Base-by-base conservation (phyloP, 148 eudicot species). In the Agrostemma githago region DNA sequence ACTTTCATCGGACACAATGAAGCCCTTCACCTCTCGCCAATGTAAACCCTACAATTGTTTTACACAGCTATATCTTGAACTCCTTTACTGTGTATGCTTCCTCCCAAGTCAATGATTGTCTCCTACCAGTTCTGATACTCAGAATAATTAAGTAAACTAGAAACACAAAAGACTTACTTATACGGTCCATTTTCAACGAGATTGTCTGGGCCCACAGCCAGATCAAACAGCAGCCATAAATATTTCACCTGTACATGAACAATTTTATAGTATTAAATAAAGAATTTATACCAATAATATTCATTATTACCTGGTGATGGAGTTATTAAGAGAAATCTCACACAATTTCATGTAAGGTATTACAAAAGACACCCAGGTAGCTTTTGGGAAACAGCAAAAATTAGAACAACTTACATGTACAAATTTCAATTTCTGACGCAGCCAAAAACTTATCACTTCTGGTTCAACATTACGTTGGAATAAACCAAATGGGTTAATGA, bases 181-280 rank as follows among this genome's bases (percentile, higher is more conserved):
- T 95, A 92, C 67, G 98, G 96, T 58, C 98, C 98, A 80, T 88
- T 95, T 86, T 95, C 98, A 54, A 95, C 93, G 62, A 95, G 90
- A 82, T 95, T 95, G 83, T 95, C 98, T 51, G 96, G 86, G 78
- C 97, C 98, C 77, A 89, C 97, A 67, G 97, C 98, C 83, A 95
- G 83, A 85, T 95, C 98, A 84, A 92, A 95, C 65, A 95, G 92
- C 81, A 95, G 89, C 98, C 98, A 95, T 80, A 95, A 72, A 78
- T 95, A 95, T 78, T 95, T 95, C 15, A 92, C 98, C 98, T 95
- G 85, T 61, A 74, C 26, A 80, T 68, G 37, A 76, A 59, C 61
- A 70, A 11, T 10, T 66, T 26, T 68, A 59, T 5, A 16, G 46
- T 58, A 56, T 15, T 15, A 54, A 2, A 46, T 26, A 10, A 16